These are phyloP conservation scores for Aureobasidium uvarum DNA, from an alignment of 2,329 filamentous ascomycete species.

Conservation along the genomic window DNA sequence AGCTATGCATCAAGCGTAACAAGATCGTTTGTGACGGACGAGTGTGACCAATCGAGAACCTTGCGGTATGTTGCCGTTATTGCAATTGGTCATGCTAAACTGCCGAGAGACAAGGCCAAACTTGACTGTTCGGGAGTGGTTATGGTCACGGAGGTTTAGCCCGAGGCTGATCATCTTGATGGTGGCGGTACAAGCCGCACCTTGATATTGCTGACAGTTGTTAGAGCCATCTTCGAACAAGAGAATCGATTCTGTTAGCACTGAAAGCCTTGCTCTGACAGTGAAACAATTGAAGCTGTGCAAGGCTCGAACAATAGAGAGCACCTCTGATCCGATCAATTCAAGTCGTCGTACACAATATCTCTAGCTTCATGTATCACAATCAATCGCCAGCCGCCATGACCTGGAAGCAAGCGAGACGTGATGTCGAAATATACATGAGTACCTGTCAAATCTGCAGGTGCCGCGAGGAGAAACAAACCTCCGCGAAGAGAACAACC, in stretches of 20 bases:
- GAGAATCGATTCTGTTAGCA: background rate
- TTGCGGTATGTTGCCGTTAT: background rate
- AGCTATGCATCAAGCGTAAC: background rate
- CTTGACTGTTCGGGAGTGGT: background rate
- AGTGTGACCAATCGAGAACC: background rate
- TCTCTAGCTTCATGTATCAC: constrained; percentile 7
- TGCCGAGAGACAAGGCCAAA: background rate
- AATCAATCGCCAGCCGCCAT: constrained; percentile 1
- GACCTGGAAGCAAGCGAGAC: background rate
- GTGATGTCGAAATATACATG: constrained; percentile 2
- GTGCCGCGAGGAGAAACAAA: constrained; percentile 3
- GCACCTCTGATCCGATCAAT: background rate
- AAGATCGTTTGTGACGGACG: background rate
- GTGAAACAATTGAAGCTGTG: too few relatives aligned
- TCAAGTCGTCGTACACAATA: background rate
- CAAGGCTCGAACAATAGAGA: background rate
- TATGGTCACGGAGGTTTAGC: background rate
- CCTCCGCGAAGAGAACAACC: background rate
- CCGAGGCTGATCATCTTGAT: background rate
- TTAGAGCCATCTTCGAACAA: too few relatives aligned
- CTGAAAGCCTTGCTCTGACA: too few relatives aligned
- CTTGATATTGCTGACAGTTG: background rate
- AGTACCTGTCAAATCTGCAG: background rate
- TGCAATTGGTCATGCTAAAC: background rate
- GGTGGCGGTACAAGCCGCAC: constrained; percentile 1